Evolutionary conservation across 371 early-diverging fungal genomes (phyloP).

Genomic region (Mucor racemosus): DNA sequence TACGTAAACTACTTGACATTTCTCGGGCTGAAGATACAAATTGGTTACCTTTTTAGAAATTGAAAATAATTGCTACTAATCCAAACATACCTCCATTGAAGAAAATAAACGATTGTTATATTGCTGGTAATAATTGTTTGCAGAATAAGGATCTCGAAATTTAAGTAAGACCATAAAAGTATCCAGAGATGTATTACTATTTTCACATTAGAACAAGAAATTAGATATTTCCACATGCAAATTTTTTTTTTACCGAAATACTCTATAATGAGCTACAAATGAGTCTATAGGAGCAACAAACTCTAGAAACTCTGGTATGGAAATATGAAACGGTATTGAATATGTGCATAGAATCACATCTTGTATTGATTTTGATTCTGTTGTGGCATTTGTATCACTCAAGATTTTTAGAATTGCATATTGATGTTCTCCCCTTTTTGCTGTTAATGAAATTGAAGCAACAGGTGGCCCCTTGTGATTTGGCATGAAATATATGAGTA

Average conservation of each 20-base stretch:
- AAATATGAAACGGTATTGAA: constrained; percentile 84
- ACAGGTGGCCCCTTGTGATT: constrained; percentile 23
- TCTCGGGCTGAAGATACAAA: constrained; percentile 58
- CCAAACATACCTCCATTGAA: constrained; percentile 68
- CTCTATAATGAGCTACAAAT: constrained; percentile 69
- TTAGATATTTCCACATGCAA: no score
- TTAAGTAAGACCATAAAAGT: constrained; percentile 83
- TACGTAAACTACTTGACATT: constrained; percentile 76
- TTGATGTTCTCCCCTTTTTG: constrained; percentile 7
- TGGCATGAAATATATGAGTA: constrained; percentile 3
- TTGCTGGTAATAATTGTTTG: constrained; percentile 69
- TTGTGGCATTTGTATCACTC: constrained; percentile 37
- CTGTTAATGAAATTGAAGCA: constrained; percentile 15
- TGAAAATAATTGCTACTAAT: not conserved
- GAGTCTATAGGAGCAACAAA: constrained; percentile 74
- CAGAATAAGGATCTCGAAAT: constrained; percentile 62
- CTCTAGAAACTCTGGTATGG: constrained; percentile 83
- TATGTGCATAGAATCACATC: constrained; percentile 64
- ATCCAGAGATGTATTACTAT: constrained; percentile 74
- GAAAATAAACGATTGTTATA: constrained; percentile 83
- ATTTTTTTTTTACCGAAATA: constrained; percentile 56
- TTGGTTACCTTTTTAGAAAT: not conserved
- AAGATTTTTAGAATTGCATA: constrained; percentile 73
- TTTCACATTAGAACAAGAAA: not conserved
- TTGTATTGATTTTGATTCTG: not conserved